Evolutionary conservation across 106 monocot genomes (phyloP).

Genomic region (Vanilla planifolia): DNA sequence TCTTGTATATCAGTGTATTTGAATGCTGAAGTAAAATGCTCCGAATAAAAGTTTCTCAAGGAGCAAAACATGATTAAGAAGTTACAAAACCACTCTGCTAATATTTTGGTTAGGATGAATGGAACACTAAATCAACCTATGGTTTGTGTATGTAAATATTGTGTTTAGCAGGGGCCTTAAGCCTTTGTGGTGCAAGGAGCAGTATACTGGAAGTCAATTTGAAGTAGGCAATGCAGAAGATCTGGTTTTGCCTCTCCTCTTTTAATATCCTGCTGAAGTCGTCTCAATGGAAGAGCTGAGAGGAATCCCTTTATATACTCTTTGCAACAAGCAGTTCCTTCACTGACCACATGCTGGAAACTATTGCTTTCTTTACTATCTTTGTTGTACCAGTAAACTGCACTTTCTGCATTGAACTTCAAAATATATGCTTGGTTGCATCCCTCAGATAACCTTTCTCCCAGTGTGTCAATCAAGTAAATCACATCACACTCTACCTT

Average conservation of each 20-base stretch:
- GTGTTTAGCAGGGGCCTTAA: too few species aligned
- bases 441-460: conserved; percentile 46
- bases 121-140: too few species aligned
- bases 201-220: conserved; percentile 57
- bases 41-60: too few species aligned
- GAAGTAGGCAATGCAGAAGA: conserved; percentile 23
- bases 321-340: conserved; percentile 33
- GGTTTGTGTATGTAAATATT: too few species aligned
- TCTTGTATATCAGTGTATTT: too few species aligned
- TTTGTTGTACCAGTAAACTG: conserved; percentile 5
- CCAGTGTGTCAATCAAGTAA: conserved; percentile 53
- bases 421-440: conserved; percentile 52
- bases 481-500: conserved; percentile 34
- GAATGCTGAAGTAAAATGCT: too few species aligned
- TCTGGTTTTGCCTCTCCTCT: conserved; percentile 1
- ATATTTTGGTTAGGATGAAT: too few species aligned
- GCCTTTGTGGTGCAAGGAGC: not conserved
- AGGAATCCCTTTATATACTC: conserved; percentile 53
- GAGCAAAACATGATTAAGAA: too few species aligned
- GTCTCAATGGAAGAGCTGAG: conserved; percentile 39
- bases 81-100: too few species aligned
- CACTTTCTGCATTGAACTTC: conserved; percentile 31
- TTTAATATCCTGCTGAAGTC: conserved; percentile 30
- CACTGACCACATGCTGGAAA: conserved; percentile 8
- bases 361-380: not conserved